Base-by-base conservation (phyloP, 2,329 filamentous ascomycete genomes). In the Sphaerulina populicola region DNA sequence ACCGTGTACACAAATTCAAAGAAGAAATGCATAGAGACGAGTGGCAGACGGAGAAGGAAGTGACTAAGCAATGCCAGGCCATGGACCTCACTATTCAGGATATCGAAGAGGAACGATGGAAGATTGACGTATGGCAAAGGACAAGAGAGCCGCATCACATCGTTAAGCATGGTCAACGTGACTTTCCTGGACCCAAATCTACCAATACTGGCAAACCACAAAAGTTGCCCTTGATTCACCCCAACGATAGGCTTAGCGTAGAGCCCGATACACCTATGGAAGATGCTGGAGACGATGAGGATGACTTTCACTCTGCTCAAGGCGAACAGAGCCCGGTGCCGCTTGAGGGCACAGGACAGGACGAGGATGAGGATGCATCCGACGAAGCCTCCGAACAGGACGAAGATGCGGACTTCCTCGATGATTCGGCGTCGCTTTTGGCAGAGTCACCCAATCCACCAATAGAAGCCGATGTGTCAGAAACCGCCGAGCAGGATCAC, bases 41-140 rank as follows among this genome's bases (percentile, higher is more conserved):
- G 29, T 88, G 82, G 78, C 65, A 68, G 9, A 77, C 71, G 6
- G 69, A 71, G 18, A 60, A 67, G 1, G 74, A 81, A 11, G 63
- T 93, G 11, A 69, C 72, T 23, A 69, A 68, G 5, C 78, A 81
- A 59, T 81, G 81, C 44, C 67, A 70, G 9, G 76, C 70, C 33
- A 70, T 94, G 49, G 81, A 91, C 53, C 70, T 73, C 4, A 88
- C 76, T 3, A 68, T 95, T 0, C 76, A 79, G 33, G 77, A 85
- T 49, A 77, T 78, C 44, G 71, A 83, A 60, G 67, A 78, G 36
- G 64, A 75, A 7, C 61, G 63, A 27, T 80, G 74, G 74, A 71
- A 71, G 44, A 64, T 73, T 31, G 61, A 63, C 8, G 62, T 74
- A 1, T 67, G 77, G 55, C 48, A 56, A 42, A 53, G 62, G 8